These are phyloP conservation scores for Lachnellula arida DNA, from an alignment of 2,329 filamentous ascomycete species.

Conservation along the genomic window DNA sequence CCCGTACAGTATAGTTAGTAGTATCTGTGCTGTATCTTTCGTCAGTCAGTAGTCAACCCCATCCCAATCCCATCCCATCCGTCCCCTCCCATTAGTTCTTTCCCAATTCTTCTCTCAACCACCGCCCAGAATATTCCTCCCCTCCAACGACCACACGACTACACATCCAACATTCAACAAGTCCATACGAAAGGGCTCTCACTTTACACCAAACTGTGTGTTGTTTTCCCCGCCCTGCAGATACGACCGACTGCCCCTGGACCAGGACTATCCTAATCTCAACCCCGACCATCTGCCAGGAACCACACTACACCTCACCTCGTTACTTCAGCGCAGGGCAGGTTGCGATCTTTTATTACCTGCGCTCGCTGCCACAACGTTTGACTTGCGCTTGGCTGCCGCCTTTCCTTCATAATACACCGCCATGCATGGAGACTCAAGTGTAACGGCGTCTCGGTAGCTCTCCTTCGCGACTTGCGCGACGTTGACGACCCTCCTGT, in stretches of 20 bases:
- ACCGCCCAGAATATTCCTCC: neutral
- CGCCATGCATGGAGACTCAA: slow-evolving; percentile 27
- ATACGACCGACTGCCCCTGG: neutral
- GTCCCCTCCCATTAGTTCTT: neutral
- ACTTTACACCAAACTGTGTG: neutral
- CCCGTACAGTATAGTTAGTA: neutral
- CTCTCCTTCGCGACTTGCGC: slow-evolving; percentile 16
- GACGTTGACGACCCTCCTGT: slow-evolving; percentile 16
- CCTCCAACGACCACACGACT: neutral
- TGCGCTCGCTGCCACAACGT: slow-evolving; percentile 8
- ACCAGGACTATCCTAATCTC: slow-evolving; percentile 1
- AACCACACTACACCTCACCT: neutral
- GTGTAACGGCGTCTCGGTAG: slow-evolving; percentile 18
- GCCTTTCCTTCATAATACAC: slow-evolving; percentile 6
- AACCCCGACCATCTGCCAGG: neutral
- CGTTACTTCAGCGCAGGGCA: neutral
- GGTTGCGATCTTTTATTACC: neutral
- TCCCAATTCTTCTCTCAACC: neutral
- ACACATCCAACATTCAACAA: neutral
- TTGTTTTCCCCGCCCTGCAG: neutral
- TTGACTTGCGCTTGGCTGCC: slow-evolving; percentile 1
- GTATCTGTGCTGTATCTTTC: no score
- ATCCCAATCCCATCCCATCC: slow-evolving; percentile 1
- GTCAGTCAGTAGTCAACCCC: neutral
- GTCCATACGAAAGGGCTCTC: neutral